Conservation (phyloP, 805 yeast genomes). For the Wickerhamomyces subpelliculosus region DNA sequence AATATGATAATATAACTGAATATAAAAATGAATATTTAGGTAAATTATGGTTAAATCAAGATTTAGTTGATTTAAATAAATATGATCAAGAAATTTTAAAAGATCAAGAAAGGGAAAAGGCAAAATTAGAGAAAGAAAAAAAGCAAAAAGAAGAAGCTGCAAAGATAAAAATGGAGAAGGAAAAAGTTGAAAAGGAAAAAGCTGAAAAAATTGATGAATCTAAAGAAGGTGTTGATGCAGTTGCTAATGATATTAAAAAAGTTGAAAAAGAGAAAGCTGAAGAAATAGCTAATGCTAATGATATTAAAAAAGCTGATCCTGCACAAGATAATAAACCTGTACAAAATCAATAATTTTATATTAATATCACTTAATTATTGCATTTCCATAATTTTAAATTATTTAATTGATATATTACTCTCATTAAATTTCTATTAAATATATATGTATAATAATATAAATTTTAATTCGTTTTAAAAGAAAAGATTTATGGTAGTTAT, state of each 20-base stretch:
- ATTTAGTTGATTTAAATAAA: conserved; percentile 13
- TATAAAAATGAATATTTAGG: conserved; percentile 19
- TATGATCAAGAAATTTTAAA: conserved; percentile 9
- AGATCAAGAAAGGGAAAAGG: conserved; percentile 2
- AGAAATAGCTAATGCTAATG: background rate
- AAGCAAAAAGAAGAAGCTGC: background rate
- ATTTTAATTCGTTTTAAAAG: no score
- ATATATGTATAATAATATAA: no score
- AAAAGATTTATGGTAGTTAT: no score
- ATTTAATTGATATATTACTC: no score
- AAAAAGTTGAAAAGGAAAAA: background rate
- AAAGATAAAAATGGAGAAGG: background rate
- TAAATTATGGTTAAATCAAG: conserved; percentile 21
- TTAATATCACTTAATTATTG: no score
- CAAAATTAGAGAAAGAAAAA: background rate
- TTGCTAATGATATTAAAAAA: background rate
- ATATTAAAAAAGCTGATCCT: background rate
- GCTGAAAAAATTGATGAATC: background rate
- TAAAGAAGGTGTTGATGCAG: background rate
- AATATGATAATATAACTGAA: conserved; percentile 19
- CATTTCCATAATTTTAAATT: no score
- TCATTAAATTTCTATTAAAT: no score
- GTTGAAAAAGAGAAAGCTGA: background rate
- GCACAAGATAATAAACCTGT: no score
- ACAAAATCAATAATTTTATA: no score